Base-by-base conservation (phyloP, 192 early-diverging fungal genomes). In the Coemansia umbellata region DNA sequence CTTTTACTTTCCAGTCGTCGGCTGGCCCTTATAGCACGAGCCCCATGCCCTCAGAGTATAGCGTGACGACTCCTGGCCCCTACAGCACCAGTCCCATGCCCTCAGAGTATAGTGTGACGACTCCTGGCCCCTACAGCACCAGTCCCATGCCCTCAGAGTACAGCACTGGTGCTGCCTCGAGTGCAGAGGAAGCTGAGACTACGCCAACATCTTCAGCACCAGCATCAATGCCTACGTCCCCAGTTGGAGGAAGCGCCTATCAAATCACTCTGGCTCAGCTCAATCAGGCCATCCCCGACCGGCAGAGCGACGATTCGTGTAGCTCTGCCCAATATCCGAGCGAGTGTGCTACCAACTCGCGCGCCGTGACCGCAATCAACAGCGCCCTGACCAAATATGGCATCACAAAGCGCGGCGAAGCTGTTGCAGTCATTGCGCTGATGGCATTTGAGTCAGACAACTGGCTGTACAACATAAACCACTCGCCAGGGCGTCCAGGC, bases 401-500 rank as follows among this genome's bases (percentile, higher is more conserved):
- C 10, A 49, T 74, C 0, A 58, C 58, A 8, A 37, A 37, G 15
- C 58, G 70, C 4, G 47, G 55, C 14, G 70, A 74, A 21, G 35
- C 51, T 11, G 70, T 74, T 22, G 70, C 64, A 1, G 47, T 66
- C n/a, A 31, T 74, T 14, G 50, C 64, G 4, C 26, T 55, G 37
- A 66, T 67, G 63, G 36, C 55, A 11, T 63, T 54, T 26, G 70
- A 74, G 47, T 74, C 70, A 1, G 58, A 31, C 15, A 41, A 31
- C 30, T 74, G 63, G 63, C 21, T 27, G 22, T 66, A 58, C 57
- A 67, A 67, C 54, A 54, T 53, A 26, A 74, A 74, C 47, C 27
- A 45, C 22, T 36, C 0, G 2, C 37, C 57, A 3, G 42, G 50
- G 4, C 30, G 18, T 3, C 24, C 47, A 2, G 70, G 70, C 1